Conservation (phyloP, 306 rosid species). For the Notholithocarpus densiflorus region DNA sequence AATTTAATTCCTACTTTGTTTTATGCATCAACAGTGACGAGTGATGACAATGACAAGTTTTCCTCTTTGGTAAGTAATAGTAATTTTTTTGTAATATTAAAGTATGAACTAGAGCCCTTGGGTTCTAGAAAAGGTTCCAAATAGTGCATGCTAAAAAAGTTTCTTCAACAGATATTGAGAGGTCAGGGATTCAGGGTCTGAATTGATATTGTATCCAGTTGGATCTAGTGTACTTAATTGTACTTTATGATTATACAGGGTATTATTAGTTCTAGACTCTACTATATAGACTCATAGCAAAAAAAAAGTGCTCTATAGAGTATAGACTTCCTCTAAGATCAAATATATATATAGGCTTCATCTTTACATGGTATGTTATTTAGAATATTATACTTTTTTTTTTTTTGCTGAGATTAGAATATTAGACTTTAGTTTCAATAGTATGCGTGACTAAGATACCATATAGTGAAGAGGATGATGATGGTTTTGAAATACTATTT, state of each 20-base stretch:
- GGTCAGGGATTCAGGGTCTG: background rate
- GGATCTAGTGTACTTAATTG: too few species aligned
- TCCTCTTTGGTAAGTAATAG: constrained; percentile 19
- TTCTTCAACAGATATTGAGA: background rate
- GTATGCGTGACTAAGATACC: background rate
- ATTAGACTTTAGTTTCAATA: too few species aligned
- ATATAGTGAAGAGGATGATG: background rate
- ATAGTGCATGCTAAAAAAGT: background rate
- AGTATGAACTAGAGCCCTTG: constrained; percentile 24
- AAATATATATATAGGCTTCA: too few species aligned
- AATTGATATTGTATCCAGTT: background rate
- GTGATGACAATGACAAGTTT: constrained; percentile 38
- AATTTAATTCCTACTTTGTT: constrained; percentile 16
- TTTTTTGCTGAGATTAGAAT: too few species aligned
- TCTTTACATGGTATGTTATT: too few species aligned
- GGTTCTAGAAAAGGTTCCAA: background rate
- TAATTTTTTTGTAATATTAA: constrained; percentile 7
- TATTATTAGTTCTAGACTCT: too few species aligned
- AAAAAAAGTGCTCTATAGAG: too few species aligned
- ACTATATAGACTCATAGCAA: too few species aligned
- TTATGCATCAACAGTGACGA: background rate
- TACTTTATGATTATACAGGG: too few species aligned
- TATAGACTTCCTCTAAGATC: too few species aligned
- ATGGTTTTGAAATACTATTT: background rate
- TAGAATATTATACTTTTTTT: too few species aligned